A percentile compares a stretch with the other conserved stretches of the same genome.
Evolutionary conservation across 73 alveolate species (phyloP).

Genomic region (Paramecium primaurelia): DNA sequence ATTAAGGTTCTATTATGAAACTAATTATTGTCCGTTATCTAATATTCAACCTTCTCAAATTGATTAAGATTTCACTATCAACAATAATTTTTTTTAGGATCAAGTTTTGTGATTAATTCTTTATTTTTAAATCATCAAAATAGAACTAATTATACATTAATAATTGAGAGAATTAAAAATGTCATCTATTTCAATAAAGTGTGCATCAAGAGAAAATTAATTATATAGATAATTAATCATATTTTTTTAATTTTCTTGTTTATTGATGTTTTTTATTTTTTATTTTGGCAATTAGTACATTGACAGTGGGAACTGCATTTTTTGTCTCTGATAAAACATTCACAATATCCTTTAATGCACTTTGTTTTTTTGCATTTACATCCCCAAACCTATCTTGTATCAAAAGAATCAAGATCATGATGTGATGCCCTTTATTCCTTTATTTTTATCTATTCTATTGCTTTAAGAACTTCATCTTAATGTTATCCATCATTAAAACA

Average conservation of each 20-base stretch:
- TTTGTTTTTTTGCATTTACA: conserved; percentile 24
- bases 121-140: neutral
- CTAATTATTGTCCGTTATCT: neutral
- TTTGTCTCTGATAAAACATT: neutral
- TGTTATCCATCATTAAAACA: conserved; percentile 30
- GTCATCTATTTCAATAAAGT: neutral
- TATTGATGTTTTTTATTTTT: neutral
- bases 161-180: neutral
- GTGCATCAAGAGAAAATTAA: neutral
- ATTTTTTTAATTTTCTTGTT: neutral
- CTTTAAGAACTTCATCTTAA: neutral
- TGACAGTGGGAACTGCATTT: conserved; percentile 14
- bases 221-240: neutral
- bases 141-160: neutral
- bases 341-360: conserved; percentile 34
- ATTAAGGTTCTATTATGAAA: neutral
- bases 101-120: neutral
- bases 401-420: conserved; percentile 27
- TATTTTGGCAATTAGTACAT: neutral
- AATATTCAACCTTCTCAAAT: neutral
- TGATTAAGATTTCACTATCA: neutral
- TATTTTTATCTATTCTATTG: neutral
- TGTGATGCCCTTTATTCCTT: conserved; percentile 29
- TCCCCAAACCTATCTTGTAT: conserved; percentile 19
- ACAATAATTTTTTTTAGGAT: neutral